phyloP scores from a whole-genome alignment of 345 rosid species.

The Acer yangbiense region DNA sequence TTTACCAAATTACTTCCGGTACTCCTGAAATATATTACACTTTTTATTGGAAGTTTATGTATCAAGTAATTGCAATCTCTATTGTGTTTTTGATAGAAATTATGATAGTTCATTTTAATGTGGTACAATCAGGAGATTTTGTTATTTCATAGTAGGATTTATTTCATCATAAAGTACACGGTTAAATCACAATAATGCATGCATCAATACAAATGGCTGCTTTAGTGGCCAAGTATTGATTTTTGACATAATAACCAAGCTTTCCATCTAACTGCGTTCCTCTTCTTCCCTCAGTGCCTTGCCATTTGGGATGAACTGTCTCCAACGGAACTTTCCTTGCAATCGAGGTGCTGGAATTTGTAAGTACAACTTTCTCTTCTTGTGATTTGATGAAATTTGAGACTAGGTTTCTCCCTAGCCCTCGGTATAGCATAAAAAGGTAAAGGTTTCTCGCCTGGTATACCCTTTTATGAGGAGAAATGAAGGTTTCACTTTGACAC shows the following conservation, averaged over 20 bases:
- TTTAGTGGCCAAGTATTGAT: not conserved
- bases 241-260: not conserved
- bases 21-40: not conserved
- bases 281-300: slow-evolving; percentile 36
- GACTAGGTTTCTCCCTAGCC: not conserved
- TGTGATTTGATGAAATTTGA: not conserved
- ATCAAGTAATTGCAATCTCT: not conserved
- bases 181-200: not conserved
- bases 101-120: not conserved
- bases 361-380: slow-evolving; percentile 37
- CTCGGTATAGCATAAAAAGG: no score
- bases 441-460: not conserved
- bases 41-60: not conserved
- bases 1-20: no score
- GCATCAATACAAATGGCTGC: not conserved
- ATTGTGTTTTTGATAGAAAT: not conserved
- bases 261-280: not conserved
- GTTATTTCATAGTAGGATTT: not conserved
- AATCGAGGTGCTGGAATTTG: slow-evolving; percentile 54
- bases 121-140: not conserved
- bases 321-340: slow-evolving; percentile 68
- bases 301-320: slow-evolving; percentile 62
- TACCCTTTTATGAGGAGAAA: not conserved
- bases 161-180: not conserved
- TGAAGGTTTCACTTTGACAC: not conserved